Conservation (phyloP, 2,329 filamentous ascomycete genomes). For the Cladophialophora bantiana region DNA sequence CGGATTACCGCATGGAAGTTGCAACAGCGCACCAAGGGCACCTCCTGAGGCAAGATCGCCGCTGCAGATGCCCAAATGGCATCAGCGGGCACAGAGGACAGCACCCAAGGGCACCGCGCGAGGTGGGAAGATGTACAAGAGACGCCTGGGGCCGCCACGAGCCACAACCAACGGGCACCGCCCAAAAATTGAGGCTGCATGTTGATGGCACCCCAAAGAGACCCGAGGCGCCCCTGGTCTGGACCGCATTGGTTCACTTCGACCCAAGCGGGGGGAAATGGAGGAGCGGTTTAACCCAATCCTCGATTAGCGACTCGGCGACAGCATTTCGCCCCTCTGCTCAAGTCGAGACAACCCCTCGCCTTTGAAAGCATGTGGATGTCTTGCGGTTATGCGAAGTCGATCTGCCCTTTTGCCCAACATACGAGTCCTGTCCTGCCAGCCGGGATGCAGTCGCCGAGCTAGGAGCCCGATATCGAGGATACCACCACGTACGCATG, state of each 20-base stretch:
- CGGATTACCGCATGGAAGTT: neutral
- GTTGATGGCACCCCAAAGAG: neutral
- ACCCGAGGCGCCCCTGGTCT: slow-evolving; percentile 2
- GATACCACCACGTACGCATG: neutral
- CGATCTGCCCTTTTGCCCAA: neutral
- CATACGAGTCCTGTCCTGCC: no score
- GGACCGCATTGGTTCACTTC: neutral
- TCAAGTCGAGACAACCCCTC: neutral
- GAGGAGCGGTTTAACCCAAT: slow-evolving; percentile 9
- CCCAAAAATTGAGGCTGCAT: slow-evolving; percentile 10
- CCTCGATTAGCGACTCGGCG: neutral
- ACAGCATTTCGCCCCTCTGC: neutral
- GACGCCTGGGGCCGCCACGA: slow-evolving; percentile 14
- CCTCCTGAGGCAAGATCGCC: slow-evolving; percentile 10
- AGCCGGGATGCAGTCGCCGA: no score
- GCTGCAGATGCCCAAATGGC: slow-evolving; percentile 14
- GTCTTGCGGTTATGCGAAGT: slow-evolving; percentile 1
- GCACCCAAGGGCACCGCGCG: neutral
- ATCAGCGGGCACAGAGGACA: slow-evolving; percentile 11
- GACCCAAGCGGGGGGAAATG: neutral
- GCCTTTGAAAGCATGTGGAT: neutral
- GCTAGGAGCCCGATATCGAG: no score
- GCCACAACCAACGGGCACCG: slow-evolving; percentile 14
- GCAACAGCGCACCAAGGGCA: neutral
- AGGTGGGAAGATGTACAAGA: slow-evolving; percentile 7